Percentiles rank a stretch among this genome's conserved stretches.
Evolutionary conservation across 192 early-diverging fungal genomes (phyloP).

Genomic region (Linnemannia schmuckeri): DNA sequence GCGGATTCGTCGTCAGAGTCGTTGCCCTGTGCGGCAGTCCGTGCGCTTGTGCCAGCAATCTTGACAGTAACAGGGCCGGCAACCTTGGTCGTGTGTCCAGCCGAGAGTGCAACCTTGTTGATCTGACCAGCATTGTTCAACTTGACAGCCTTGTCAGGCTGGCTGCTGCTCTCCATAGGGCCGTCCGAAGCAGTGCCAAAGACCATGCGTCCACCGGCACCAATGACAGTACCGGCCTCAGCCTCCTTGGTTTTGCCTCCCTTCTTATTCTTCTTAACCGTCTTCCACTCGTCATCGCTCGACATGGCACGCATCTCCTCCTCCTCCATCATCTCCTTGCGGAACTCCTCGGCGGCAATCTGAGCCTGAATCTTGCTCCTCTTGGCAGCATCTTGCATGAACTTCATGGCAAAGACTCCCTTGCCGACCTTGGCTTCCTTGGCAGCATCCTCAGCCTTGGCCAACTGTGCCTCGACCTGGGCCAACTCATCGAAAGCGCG

Average conservation of each 20-base stretch:
- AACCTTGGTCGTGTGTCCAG: slow-evolving; percentile 66
- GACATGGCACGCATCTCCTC: slow-evolving; percentile 51
- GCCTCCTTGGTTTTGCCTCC: slow-evolving; percentile 34
- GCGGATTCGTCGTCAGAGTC: slow-evolving; percentile 47
- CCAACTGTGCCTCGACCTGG: slow-evolving; percentile 62
- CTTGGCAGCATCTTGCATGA: slow-evolving; percentile 91
- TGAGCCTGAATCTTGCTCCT: slow-evolving; percentile 64
- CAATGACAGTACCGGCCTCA: slow-evolving; percentile 40
- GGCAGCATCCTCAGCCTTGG: slow-evolving; percentile 51
- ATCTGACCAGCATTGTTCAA: slow-evolving; percentile 68
- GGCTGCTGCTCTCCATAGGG: not conserved
- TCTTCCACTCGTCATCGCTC: slow-evolving; percentile 47
- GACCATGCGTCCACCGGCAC: slow-evolving; percentile 71
- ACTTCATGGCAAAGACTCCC: slow-evolving; percentile 96
- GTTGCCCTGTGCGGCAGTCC: slow-evolving; percentile 12
- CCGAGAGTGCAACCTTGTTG: slow-evolving; percentile 64
- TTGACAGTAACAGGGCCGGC: slow-evolving; percentile 69
- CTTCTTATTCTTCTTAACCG: slow-evolving; percentile 46
- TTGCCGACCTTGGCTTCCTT: slow-evolving; percentile 69
- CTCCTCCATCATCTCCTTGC: slow-evolving; percentile 62
- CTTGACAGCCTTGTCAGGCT: slow-evolving; percentile 47
- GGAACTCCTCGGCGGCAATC: slow-evolving; percentile 59
- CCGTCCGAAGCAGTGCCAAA: slow-evolving; percentile 61
- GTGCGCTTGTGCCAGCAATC: slow-evolving; percentile 32
- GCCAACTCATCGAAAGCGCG: slow-evolving; percentile 66